A percentile compares a stretch with the other conserved stretches of the same genome.
phyloP scores from a whole-genome alignment of 2,329 filamentous ascomycete species.

The Pseudomassariella vexata region DNA sequence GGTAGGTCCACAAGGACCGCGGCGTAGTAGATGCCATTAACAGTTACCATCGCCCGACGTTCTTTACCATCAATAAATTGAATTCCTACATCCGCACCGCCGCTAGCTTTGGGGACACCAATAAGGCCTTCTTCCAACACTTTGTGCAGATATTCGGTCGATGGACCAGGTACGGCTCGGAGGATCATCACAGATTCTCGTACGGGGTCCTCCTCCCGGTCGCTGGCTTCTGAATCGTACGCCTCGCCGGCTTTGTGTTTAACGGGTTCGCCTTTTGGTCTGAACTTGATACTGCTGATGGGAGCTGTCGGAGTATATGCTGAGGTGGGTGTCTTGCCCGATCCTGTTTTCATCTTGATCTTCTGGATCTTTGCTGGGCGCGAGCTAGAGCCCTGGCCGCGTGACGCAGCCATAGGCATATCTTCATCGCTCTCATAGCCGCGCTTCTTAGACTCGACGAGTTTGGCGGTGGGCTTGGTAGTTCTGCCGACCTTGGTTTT shows the following conservation, averaged over 20 bases:
- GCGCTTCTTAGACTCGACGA: constrained; percentile 56
- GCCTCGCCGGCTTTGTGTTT: constrained; percentile 74
- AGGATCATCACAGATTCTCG: constrained; percentile 88
- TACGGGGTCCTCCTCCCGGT: constrained; percentile 78
- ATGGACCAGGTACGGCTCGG: constrained; percentile 79
- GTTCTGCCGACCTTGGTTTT: constrained; percentile 57
- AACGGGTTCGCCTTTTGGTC: constrained; percentile 62
- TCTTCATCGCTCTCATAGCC: constrained; percentile 49
- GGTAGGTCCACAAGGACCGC: constrained; percentile 78
- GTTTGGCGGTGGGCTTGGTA: constrained; percentile 53
- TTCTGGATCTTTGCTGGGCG: constrained; percentile 40
- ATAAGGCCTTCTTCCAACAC: constrained; percentile 74
- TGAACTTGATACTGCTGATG: constrained; percentile 43
- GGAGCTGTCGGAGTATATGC: constrained; percentile 28
- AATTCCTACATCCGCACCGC: constrained; percentile 72
- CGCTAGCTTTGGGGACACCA: constrained; percentile 55
- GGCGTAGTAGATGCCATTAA: constrained; percentile 68
- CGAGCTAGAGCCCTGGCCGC: too few relatives aligned
- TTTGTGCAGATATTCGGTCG: constrained; percentile 76
- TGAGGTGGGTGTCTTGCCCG: constrained; percentile 19
- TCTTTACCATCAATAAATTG: constrained; percentile 73
- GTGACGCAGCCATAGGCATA: constrained; percentile 22
- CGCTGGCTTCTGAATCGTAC: constrained; percentile 94
- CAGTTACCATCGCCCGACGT: constrained; percentile 64
- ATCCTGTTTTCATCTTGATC: constrained; percentile 44